phyloP scores from a whole-genome alignment of 768 basidiomycete genomes.

The Auriscalpium microsporum region DNA sequence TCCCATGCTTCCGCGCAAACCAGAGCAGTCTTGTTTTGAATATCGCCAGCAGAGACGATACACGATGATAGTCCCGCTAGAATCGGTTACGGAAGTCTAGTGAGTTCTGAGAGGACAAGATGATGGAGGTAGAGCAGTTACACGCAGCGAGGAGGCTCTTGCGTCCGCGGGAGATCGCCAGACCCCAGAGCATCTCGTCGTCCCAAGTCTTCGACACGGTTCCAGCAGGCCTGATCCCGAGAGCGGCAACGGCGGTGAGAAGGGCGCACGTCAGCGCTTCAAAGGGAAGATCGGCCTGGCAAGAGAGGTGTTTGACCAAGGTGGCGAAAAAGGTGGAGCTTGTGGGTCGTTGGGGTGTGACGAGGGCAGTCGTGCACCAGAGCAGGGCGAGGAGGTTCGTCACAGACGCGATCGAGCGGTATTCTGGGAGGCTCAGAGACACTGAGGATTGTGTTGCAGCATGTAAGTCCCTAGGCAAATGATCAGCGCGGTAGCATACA shows the following conservation, averaged over 20 bases:
- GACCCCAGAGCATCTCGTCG: slow-evolving; percentile 30
- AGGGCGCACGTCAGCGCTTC: slow-evolving; percentile 25
- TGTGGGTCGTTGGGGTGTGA: not conserved
- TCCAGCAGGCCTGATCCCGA: not conserved
- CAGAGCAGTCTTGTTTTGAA: slow-evolving; percentile 26
- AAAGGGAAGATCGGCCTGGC: not conserved
- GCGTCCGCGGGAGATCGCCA: slow-evolving; percentile 22
- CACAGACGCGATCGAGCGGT: not conserved
- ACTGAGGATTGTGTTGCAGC: too few species aligned
- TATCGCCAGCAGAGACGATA: slow-evolving; percentile 22
- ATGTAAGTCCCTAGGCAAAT: too few species aligned
- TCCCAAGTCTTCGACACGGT: slow-evolving; percentile 11
- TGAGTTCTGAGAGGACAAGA: too few species aligned
- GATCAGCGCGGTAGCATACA: too few species aligned
- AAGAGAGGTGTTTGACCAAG: not conserved
- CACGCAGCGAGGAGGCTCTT: slow-evolving; percentile 33
- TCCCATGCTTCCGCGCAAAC: slow-evolving; percentile 45
- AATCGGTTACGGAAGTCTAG: not conserved
- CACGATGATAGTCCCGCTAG: slow-evolving; percentile 20
- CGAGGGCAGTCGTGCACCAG: not conserved
- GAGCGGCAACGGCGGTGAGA: not conserved
- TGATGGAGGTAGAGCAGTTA: slow-evolving; percentile 21
- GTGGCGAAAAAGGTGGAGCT: not conserved
- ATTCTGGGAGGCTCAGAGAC: not conserved
- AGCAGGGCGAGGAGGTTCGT: not conserved